Evolutionary conservation across 1,284 basidiomycete genomes (phyloP).

Genomic region (Marasmius fiardii): DNA sequence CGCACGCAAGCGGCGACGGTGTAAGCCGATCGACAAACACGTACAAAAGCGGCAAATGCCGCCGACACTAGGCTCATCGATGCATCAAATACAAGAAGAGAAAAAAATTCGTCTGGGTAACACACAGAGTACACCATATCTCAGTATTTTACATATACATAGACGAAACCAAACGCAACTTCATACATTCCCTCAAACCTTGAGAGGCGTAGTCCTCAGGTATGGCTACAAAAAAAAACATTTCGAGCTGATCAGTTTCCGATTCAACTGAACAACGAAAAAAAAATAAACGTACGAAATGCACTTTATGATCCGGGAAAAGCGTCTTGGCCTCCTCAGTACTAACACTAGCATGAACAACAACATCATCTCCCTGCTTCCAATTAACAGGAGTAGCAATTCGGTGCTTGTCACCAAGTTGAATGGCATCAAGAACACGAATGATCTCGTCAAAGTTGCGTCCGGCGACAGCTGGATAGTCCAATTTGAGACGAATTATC

Average conservation of each 20-base stretch:
- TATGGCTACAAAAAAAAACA: not conserved
- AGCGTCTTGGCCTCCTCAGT: constrained; percentile 88
- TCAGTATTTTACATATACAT: too few species aligned
- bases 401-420: constrained; percentile 89
- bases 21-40: too few species aligned
- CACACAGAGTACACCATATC: too few species aligned
- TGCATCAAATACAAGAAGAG: too few species aligned
- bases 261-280: not conserved
- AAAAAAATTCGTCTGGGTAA: too few species aligned
- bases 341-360: constrained; percentile 87
- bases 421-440: constrained; percentile 57
- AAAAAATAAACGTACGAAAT: constrained; percentile 1
- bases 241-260: not conserved
- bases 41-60: too few species aligned
- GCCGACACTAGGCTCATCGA: too few species aligned
- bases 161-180: not conserved
- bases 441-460: constrained; percentile 58
- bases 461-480: constrained; percentile 88
- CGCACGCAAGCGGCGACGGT: too few species aligned
- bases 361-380: constrained; percentile 91
- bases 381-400: constrained; percentile 92
- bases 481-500: constrained; percentile 83
- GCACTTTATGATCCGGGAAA: constrained; percentile 72
- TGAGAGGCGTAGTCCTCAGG: constrained; percentile 4
- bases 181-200: constrained; percentile 2